Conservation (phyloP, 331 rosid genomes). For the Rhamnella rubrinervis region DNA sequence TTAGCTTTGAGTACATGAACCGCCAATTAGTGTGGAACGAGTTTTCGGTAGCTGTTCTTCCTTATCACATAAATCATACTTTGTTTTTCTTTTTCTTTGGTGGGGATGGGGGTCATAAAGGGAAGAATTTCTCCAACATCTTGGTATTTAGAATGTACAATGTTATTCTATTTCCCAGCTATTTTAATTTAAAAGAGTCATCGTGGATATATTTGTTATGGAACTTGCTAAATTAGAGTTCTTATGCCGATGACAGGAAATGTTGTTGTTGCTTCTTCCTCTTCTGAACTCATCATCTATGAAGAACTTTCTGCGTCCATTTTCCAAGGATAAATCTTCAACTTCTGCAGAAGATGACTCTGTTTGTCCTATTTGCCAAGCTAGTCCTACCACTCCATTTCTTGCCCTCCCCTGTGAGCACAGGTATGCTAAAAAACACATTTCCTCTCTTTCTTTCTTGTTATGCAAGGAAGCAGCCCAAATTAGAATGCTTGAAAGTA, state of each 20-base stretch:
- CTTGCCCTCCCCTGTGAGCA: slow-evolving; percentile 95
- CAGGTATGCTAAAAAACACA: slow-evolving; percentile 49
- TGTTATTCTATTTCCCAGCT: too few species aligned
- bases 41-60: slow-evolving; percentile 68
- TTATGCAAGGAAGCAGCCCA: too few species aligned
- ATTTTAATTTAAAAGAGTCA: too few species aligned
- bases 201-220: not conserved
- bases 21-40: slow-evolving; percentile 98
- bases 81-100: too few species aligned
- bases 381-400: slow-evolving; percentile 81
- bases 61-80: not conserved
- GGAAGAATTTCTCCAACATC: too few species aligned
- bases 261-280: slow-evolving; percentile 95
- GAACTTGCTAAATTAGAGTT: not conserved
- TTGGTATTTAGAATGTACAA: too few species aligned
- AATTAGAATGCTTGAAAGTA: too few species aligned
- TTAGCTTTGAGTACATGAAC: slow-evolving; percentile 98
- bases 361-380: slow-evolving; percentile 78
- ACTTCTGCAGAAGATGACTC: slow-evolving; percentile 63
- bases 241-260: slow-evolving; percentile 70
- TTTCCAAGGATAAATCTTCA: slow-evolving; percentile 88
- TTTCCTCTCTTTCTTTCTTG: not conserved
- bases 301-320: slow-evolving; percentile 76
- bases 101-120: too few species aligned
- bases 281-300: slow-evolving; percentile 88